These are phyloP conservation scores for Eucalyptus cloeziana DNA, from an alignment of 345 rosid genomes.

Conservation along the genomic window DNA sequence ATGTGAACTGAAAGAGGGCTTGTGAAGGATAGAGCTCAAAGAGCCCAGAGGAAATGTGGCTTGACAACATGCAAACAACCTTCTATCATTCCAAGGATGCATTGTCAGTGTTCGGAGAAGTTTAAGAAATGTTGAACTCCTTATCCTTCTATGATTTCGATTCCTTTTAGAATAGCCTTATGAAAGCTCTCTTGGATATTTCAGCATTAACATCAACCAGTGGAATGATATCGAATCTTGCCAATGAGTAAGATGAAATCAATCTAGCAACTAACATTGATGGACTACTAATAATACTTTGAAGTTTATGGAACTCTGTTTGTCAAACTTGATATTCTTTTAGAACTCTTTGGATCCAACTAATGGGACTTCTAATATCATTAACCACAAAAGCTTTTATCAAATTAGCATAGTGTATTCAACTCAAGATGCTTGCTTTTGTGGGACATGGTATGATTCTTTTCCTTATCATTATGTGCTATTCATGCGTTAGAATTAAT, in stretches of 20 bases:
- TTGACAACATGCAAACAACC: background rate
- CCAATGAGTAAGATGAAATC: background rate
- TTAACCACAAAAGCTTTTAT: background rate
- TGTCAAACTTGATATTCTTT: too few relatives aligned
- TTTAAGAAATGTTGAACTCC: background rate
- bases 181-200: background rate
- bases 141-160: background rate
- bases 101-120: background rate
- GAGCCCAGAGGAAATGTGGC: accelerated
- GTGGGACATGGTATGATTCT: background rate
- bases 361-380: background rate
- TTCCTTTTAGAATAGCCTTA: background rate
- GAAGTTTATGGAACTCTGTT: background rate
- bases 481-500: too few relatives aligned
- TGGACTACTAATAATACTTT: background rate
- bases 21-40: background rate
- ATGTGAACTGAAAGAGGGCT: background rate
- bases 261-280: too few relatives aligned
- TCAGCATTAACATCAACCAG: background rate
- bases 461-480: background rate
- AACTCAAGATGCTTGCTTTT: background rate
- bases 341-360: background rate
- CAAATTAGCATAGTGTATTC: background rate
- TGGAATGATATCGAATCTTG: background rate
- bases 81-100: background rate